phyloP scores from a whole-genome alignment of 495 filamentous ascomycete genomes.

The Penicillium pulvis region DNA sequence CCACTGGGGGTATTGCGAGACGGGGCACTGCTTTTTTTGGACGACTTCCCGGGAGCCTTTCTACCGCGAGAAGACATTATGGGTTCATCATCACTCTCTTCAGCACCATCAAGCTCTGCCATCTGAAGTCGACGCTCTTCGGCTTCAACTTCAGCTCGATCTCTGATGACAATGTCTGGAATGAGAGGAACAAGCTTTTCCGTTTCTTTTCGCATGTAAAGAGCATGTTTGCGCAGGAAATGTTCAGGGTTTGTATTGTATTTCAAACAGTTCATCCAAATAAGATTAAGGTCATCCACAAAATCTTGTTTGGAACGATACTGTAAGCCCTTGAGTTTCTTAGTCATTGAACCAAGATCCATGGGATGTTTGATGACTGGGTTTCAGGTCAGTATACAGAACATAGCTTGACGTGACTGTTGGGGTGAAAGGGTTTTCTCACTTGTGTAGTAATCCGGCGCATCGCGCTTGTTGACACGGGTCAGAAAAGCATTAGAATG shows the following conservation, averaged over 20 bases:
- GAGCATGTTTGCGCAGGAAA: constrained; percentile 86
- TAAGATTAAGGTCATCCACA: constrained; percentile 87
- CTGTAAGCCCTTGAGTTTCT: constrained; percentile 83
- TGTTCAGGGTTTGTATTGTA: constrained; percentile 93
- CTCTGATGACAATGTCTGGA: constrained; percentile 84
- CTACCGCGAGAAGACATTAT: constrained; percentile 96
- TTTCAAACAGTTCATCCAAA: constrained; percentile 94
- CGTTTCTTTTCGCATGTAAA: constrained; percentile 94
- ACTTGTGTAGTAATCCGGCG: constrained; percentile 92
- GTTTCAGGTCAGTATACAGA: constrained; percentile 21
- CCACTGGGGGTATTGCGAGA: constrained; percentile 68
- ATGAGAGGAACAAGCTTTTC: constrained; percentile 95
- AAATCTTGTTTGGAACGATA: constrained; percentile 97
- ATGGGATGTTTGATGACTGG: constrained; percentile 95
- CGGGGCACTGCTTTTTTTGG: constrained; percentile 73
- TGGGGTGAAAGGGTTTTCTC: constrained; percentile 31
- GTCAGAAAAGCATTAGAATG: constrained; percentile 92
- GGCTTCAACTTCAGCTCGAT: constrained; percentile 93
- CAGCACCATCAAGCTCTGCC: constrained; percentile 75
- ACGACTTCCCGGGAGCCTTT: constrained; percentile 73
- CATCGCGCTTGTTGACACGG: constrained; percentile 92
- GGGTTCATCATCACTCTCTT: constrained; percentile 95
- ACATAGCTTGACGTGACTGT: not conserved
- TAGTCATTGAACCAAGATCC: constrained; percentile 97
- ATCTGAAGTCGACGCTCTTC: constrained; percentile 85